Evolutionary conservation across 192 early-diverging fungal species (phyloP).

Genomic region (Borealophlyctis nickersoniae): DNA sequence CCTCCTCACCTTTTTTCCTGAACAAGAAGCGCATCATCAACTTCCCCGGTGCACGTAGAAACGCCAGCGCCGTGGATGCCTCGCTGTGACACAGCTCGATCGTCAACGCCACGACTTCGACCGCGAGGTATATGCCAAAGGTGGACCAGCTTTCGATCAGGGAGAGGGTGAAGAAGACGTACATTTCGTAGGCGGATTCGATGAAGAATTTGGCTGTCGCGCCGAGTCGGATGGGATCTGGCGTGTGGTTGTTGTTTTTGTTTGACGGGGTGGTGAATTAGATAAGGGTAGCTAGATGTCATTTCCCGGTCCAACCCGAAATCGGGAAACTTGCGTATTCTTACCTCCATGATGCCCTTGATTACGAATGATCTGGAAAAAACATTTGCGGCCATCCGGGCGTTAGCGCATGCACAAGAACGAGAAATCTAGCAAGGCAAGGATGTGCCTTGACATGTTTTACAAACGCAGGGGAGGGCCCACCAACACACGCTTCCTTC

Average conservation of each 20-base stretch:
- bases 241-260: no score
- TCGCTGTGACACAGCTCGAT: constrained; percentile 3
- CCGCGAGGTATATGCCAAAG: neutral
- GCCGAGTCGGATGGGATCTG: neutral
- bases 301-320: no score
- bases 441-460: no score
- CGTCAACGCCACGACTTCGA: neutral
- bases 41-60: no score
- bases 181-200: constrained; percentile 4
- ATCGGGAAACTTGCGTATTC: no score
- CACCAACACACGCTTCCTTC: neutral
- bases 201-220: constrained; percentile 8
- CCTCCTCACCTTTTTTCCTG: neutral
- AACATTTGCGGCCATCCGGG: no score
- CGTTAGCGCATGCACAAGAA: no score
- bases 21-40: no score
- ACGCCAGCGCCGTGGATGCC: neutral
- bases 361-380: neutral
- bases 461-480: no score
- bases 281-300: no score
- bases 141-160: neutral
- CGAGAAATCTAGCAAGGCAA: no score
- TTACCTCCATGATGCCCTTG: neutral
- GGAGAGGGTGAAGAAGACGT: constrained; percentile 8
- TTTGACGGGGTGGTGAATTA: no score